Evolutionary conservation across 768 basidiomycete species (phyloP).

Genomic region (Hericium rajendrae): DNA sequence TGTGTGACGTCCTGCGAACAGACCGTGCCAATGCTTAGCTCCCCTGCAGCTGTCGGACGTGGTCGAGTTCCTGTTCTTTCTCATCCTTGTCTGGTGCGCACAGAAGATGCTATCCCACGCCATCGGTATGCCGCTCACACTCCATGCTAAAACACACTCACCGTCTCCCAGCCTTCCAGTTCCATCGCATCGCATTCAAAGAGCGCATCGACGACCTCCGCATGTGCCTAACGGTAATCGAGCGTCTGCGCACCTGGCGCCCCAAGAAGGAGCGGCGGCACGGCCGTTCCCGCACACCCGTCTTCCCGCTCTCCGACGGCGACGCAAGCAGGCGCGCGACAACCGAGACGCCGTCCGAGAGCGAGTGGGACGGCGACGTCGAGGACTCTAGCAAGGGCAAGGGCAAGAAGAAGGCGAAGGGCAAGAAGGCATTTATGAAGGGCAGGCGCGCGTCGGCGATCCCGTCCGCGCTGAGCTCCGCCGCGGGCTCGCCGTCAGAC

Average conservation of each 20-base stretch:
- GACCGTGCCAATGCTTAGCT: neutral
- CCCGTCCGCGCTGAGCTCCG: conserved; percentile 9
- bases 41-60: conserved; percentile 42
- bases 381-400: conserved; percentile 20
- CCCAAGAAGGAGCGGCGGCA: conserved; percentile 33
- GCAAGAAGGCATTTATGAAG: conserved; percentile 20
- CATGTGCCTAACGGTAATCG: conserved; percentile 47
- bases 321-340: conserved; percentile 8
- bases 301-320: neutral
- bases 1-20: conserved; percentile 19
- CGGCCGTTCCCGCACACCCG: conserved; percentile 11
- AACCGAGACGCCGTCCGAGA: conserved; percentile 7
- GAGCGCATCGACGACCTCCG: conserved; percentile 58
- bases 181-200: conserved; percentile 68
- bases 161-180: conserved; percentile 45
- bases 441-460: neutral
- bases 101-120: conserved; percentile 65
- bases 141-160: neutral
- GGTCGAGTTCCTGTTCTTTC: conserved; percentile 69
- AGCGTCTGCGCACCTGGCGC: conserved; percentile 56
- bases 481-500: neutral
- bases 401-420: conserved; percentile 13
- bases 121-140: conserved; percentile 29
- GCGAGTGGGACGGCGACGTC: conserved; percentile 19
- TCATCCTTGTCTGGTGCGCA: conserved; percentile 49